Evolutionary conservation across 2,329 filamentous ascomycete species (phyloP).

Genomic region (Colletotrichum sidae): DNA sequence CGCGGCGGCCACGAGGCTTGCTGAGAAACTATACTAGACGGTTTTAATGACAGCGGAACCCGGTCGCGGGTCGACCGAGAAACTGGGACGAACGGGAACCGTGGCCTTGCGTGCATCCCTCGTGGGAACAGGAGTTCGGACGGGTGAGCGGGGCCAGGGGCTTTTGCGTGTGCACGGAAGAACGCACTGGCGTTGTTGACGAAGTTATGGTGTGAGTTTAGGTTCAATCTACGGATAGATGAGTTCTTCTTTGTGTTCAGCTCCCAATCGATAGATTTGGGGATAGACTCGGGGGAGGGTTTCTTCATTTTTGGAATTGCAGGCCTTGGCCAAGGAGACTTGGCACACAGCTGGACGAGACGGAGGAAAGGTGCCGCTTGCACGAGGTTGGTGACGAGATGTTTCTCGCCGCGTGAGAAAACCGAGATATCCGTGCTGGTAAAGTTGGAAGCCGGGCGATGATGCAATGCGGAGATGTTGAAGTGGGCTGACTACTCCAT

Average conservation of each 20-base stretch:
- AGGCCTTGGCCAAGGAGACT: too few relatives aligned
- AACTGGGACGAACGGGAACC: slow-evolving; percentile 10
- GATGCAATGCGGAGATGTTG: slow-evolving; percentile 34
- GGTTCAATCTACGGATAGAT: too few relatives aligned
- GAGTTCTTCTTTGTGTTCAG: too few relatives aligned
- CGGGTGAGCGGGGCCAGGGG: not conserved
- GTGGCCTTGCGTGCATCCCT: not conserved
- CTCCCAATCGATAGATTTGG: too few relatives aligned
- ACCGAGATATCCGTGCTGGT: not conserved
- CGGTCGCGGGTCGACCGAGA: slow-evolving; percentile 25
- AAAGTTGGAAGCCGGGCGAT: slow-evolving; percentile 7
- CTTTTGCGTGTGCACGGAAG: not conserved
- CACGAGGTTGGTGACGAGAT: not conserved
- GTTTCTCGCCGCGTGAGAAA: not conserved
- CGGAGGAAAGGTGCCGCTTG: too few relatives aligned
- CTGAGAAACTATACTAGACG: not conserved
- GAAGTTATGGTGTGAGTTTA: too few relatives aligned
- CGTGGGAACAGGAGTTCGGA: slow-evolving; percentile 16
- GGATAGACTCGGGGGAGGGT: too few relatives aligned
- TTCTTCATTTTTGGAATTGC: too few relatives aligned
- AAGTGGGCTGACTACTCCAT: not conserved
- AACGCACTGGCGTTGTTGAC: not conserved
- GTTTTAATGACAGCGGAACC: slow-evolving; percentile 30
- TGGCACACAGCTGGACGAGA: too few relatives aligned
- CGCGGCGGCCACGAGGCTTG: not conserved